These are phyloP conservation scores for Cyclostephanos tholiformis DNA, from an alignment of 108 stramenopile species.

Conservation along the genomic window DNA sequence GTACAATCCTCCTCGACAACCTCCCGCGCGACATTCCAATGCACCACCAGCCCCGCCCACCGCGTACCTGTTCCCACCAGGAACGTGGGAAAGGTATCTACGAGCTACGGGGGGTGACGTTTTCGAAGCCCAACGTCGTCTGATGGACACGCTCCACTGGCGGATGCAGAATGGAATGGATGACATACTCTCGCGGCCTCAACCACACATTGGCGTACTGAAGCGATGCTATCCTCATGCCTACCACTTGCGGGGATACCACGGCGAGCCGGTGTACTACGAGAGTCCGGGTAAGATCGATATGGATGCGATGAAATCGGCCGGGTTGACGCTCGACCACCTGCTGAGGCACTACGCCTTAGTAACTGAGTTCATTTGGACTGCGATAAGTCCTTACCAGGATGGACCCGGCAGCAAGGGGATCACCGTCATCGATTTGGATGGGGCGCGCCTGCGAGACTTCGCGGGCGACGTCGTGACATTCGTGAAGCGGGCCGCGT, in stretches of 20 bases:
- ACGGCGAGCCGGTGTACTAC: slow-evolving; percentile 66
- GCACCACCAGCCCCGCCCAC: slow-evolving; percentile 4
- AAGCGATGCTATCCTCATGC: slow-evolving; percentile 74
- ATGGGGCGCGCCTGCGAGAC: slow-evolving; percentile 72
- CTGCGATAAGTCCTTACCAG: slow-evolving; percentile 62
- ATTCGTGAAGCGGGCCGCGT: slow-evolving; percentile 61
- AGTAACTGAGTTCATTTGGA: slow-evolving; percentile 79
- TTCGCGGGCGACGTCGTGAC: slow-evolving; percentile 80
- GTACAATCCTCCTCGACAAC: not conserved
- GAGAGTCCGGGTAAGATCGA: slow-evolving; percentile 75
- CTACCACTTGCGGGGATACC: slow-evolving; percentile 61
- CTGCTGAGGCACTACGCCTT: slow-evolving; percentile 75
- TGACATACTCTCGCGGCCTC: slow-evolving; percentile 54
- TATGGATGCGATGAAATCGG: slow-evolving; percentile 53
- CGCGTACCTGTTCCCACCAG: slow-evolving; percentile 19
- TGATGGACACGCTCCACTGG: slow-evolving; percentile 68
- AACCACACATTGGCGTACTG: slow-evolving; percentile 63
- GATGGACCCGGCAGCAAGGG: slow-evolving; percentile 33
- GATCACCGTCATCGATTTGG: slow-evolving; percentile 76
- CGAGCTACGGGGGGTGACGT: slow-evolving; percentile 72
- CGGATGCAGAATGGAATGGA: slow-evolving; percentile 66
- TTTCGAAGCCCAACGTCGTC: slow-evolving; percentile 61
- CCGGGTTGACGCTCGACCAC: slow-evolving; percentile 52
- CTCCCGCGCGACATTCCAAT: not conserved
- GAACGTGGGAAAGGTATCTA: slow-evolving; percentile 56